Base-by-base conservation (phyloP, 2,329 filamentous ascomycete genomes). In the Fusarium tjaetaba region DNA sequence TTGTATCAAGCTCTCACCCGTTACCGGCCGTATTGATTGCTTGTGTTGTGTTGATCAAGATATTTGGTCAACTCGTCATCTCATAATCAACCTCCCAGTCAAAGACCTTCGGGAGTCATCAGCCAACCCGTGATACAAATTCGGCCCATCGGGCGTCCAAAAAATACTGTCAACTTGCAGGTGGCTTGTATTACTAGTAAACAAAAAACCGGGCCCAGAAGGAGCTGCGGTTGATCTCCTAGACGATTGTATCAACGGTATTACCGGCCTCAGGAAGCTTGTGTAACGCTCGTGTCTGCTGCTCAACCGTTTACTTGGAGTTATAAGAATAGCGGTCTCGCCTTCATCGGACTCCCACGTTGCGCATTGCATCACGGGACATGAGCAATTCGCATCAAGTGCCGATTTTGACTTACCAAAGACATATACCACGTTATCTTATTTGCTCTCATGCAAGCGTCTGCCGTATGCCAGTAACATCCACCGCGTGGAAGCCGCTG, bases 241-340 rank as follows among this genome's bases (percentile, higher is more conserved):
- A 39, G 32, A 34, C 56, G 61, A 39, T 22, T 11, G 18, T 22
- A 30, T 39, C 46, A 71, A 73, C 51, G 62, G 71, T 75, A 61
- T 65, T 46, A 68, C 75, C 62, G 38, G 61, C 48, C 26, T 65
- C 41, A n/a, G 53, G 41, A 28, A 43, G 26, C 57, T 59, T 60
- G 76, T 77, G 63, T 30, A 48, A 77, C 76, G 26, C 65, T 77
- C 76, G 75, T 78, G 70, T 77, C 76, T 77, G 75, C 68, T 67
- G 76, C 46, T 70, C 73, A 74, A 74, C 76, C 56, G 51, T 30
- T 58, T 57, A 46, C 58, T 36, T 61, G 55, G 65, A 68, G 56
- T 45, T 60, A 26, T 46, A 24, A 53, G 30, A 68, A 56, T 41
- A 52, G 68, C 57, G 41, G 55, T 63, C 58, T 73, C 61, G 61